Percentiles rank a stretch among this genome's conserved stretches.
Conservation (phyloP, 1,139 yeast genomes). For the Taphrina wiesneri region DNA sequence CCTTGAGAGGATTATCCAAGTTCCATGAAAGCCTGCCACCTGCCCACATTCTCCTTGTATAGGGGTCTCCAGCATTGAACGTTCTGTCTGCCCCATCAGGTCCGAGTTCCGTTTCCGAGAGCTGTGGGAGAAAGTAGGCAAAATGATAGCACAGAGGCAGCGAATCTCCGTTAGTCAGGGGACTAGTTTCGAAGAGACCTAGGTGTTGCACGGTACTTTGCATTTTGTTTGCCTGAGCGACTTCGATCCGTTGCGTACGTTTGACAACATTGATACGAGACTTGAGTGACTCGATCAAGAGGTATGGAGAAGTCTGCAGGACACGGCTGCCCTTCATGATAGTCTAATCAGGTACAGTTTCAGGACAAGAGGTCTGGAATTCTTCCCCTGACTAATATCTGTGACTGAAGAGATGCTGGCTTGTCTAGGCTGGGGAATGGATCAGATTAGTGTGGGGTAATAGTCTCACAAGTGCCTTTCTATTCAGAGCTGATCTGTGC, state of each 20-base stretch:
- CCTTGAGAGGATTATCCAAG: constrained; percentile 44
- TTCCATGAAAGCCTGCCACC: constrained; percentile 61
- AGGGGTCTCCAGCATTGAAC: constrained; percentile 64
- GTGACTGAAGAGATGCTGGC: too few relatives aligned
- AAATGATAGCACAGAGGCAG: constrained; percentile 64
- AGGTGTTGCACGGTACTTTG: constrained; percentile 23
- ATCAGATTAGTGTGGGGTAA: too few relatives aligned
- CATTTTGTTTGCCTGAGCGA: constrained; percentile 9
- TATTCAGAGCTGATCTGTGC: too few relatives aligned
- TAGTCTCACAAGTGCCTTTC: too few relatives aligned
- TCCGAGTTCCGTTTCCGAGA: constrained; percentile 55
- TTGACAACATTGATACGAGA: not conserved
- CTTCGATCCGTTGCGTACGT: not conserved
- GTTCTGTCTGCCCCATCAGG: constrained; percentile 80
- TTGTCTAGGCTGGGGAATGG: too few relatives aligned
- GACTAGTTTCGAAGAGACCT: not conserved
- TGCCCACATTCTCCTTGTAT: constrained; percentile 75
- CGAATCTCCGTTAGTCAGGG: constrained; percentile 38
- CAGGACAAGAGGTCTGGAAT: not conserved
- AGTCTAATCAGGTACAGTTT: not conserved
- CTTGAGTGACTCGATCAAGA: constrained; percentile 21
- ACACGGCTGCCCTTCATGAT: not conserved
- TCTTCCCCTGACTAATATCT: too few relatives aligned
- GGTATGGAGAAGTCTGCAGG: constrained; percentile 4
- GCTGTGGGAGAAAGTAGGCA: constrained; percentile 61